Percentiles rank a stretch among this genome's conserved stretches.
phyloP scores from a whole-genome alignment of 148 eudicot genomes.

The Camellia granthamiana region DNA sequence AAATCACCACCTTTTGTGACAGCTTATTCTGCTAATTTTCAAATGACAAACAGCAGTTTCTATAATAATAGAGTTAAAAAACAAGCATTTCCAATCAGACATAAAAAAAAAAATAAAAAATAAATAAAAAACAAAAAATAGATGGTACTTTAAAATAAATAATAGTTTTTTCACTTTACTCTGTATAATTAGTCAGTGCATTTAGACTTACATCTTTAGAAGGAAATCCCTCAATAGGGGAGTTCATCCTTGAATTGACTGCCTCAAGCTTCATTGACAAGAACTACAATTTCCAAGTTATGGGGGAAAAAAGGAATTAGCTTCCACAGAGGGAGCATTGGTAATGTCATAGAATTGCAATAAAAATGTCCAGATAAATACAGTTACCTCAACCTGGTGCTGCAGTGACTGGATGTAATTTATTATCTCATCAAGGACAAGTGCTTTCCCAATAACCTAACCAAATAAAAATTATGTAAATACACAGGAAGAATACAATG shows the following conservation, averaged over 20 bases:
- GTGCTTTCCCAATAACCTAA: slow-evolving; percentile 85
- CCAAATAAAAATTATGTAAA: neutral
- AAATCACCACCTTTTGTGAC: neutral
- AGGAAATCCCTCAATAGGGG: slow-evolving; percentile 50
- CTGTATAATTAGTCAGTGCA: slow-evolving; percentile 1
- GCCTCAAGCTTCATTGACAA: slow-evolving; percentile 93
- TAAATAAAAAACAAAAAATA: neutral
- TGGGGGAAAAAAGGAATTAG: neutral
- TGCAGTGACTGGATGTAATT: slow-evolving; percentile 86
- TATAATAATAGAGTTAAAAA: neutral
- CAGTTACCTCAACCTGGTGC: slow-evolving; percentile 76
- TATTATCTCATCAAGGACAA: slow-evolving; percentile 87
- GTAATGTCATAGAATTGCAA: neutral
- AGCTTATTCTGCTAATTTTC: neutral
- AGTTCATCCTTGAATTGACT: slow-evolving; percentile 61
- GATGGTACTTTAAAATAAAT: neutral
- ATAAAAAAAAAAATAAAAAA: neutral
- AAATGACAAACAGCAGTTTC: neutral
- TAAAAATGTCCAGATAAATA: neutral
- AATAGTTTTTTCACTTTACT: neutral
- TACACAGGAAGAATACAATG: slow-evolving; percentile 7
- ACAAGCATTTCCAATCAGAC: neutral
- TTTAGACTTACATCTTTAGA: slow-evolving; percentile 64
- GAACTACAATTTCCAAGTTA: slow-evolving; percentile 44
- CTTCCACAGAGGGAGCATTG: neutral